Evolutionary conservation across 306 rosid genomes (phyloP).

Genomic region (Phaseolus lunatus): DNA sequence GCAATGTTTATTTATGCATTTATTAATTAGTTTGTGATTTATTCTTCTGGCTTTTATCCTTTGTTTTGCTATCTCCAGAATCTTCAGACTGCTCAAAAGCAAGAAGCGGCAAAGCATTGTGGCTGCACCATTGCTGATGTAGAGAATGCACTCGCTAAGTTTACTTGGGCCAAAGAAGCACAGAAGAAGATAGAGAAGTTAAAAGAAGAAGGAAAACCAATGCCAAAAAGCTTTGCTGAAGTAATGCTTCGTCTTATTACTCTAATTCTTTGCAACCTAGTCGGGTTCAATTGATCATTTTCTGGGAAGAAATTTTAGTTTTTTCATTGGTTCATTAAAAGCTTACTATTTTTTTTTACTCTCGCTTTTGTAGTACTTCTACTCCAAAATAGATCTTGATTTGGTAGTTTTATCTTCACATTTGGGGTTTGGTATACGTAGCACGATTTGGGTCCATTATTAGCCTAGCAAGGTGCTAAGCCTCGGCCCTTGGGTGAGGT

Average conservation of each 20-base stretch:
- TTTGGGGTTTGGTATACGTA: background rate
- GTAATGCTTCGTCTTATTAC: conserved; percentile 33
- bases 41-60: background rate
- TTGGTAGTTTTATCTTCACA: background rate
- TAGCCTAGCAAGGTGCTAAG: background rate
- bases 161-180: conserved; percentile 91
- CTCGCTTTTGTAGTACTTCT: background rate
- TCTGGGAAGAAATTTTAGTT: background rate
- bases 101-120: conserved; percentile 86
- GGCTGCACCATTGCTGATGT: conserved; percentile 80
- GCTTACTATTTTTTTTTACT: background rate
- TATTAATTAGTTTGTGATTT: background rate
- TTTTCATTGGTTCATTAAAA: background rate
- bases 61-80: conserved; percentile 56
- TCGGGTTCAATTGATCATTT: background rate
- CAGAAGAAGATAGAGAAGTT: conserved; percentile 76
- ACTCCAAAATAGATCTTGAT: background rate
- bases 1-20: background rate
- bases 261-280: conserved; percentile 13
- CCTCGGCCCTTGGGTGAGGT: background rate
- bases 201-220: conserved; percentile 89
- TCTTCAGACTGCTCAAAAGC: conserved; percentile 58
- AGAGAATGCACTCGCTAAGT: conserved; percentile 87
- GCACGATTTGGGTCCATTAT: background rate
- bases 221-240: conserved; percentile 74